Evolutionary conservation across 371 early-diverging fungal species (phyloP), one percentile per base, ranked within the genome.

Genomic region (Batkoa obscura): DNA sequence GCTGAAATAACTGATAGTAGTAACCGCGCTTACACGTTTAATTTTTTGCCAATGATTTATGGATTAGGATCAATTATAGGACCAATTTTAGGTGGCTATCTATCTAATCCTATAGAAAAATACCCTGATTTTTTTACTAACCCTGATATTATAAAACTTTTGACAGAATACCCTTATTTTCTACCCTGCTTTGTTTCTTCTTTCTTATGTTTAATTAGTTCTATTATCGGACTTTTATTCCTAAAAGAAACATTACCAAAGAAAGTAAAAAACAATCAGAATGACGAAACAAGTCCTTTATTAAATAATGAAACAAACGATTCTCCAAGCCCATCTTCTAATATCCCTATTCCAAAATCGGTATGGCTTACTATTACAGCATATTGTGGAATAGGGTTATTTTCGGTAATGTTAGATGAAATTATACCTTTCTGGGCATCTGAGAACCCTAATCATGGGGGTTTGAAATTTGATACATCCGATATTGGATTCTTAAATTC

Each of bases 1-100:
- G 86, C 84, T 2, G 94, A 94, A 62, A 68, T 90, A 48, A 83
- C 88, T 3, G 85, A 88, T 59, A n/a, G n/a, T n/a, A n/a, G n/a
- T n/a, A n/a, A n/a, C n/a, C n/a, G n/a, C n/a, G n/a, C n/a, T n/a
- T n/a, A n/a, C n/a, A n/a, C n/a, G n/a, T n/a, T n/a, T n/a, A n/a
- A n/a, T n/a, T n/a, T n/a, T n/a, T n/a, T n/a, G n/a, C n/a, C n/a
- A n/a, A n/a, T n/a, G n/a, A n/a, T n/a, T n/a, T n/a, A n/a, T n/a
- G 50, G 13, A 30, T 23, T 59, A 31, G 56, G 59, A 1, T 8
- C 33, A 42, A 52, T 51, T 45, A 65, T 76, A 33, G 94, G 90
- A 0, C 86, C 91, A 0, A 69, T 80, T 17, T 58, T 90, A 0
- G 90, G 90, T 45, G 90, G 91, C 0, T 71, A 80, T 33, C 73